Evolutionary conservation across 2,329 filamentous ascomycete species (phyloP), one percentile per base, ranked within the genome.

Genomic region (Aspergillus intermedius): DNA sequence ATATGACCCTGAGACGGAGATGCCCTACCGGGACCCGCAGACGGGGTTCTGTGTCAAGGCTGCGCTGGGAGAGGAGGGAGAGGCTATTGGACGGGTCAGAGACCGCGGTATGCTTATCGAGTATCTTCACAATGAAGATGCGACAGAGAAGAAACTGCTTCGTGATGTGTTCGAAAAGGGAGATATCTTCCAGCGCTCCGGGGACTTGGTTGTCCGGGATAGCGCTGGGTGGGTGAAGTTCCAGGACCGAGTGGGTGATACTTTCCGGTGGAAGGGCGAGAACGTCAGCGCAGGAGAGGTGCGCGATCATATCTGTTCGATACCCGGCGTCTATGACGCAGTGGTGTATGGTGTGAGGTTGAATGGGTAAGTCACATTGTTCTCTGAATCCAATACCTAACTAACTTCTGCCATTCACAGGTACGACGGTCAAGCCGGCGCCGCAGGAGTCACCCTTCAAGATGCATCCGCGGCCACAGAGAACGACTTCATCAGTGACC

Each of bases 371-470:
- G 62, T 57, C 10, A 9, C 37, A 6, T 21, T 34, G 9, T 35
- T 10, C 39, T 37, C 7, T 15, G 13, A 8, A 17, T 13, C 12
- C 17, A 44, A 9, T 23, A 48, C 3, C 45, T 35, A 44, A 45
- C 50, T 45, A 44, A 44, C 15, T 8, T 37, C 25, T 17, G 4
- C 34, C 3, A 13, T 43, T 19, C 48, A n/a, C 42, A 73, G 71
- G 17, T 76, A 76, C 51, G 73, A 76, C 51, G 74, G 74, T 4
- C 71, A 76, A 63, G 73, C 72, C 28, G 74, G 74, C 40, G 73
- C 71, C 17, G 72, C 73, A 39, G 70, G 68, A 4, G 69, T 77
- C 23, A 74, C 72, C 1, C 62, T 77, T 1, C 62, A 69, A 28
- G 60, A 68, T 3, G 48, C 56, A 5, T 62, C 61, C 0, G 45